Evolutionary conservation across 441 rosid species (phyloP).

Genomic region (Arabidopsis lyrata): DNA sequence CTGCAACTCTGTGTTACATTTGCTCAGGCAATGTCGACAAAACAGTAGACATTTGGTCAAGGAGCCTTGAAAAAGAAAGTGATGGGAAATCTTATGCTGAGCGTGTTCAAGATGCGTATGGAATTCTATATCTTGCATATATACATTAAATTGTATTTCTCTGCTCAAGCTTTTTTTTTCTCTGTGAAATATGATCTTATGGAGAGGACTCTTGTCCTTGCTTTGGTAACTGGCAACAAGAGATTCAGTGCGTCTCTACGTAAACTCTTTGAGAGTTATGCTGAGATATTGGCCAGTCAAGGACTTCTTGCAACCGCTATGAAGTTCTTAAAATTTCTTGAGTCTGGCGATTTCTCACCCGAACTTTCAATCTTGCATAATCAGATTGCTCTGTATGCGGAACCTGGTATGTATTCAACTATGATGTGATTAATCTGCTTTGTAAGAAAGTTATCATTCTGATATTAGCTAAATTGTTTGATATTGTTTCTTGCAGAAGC

Average conservation of each 20-base stretch:
- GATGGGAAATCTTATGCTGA: constrained; percentile 82
- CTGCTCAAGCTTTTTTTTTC: constrained; percentile 19
- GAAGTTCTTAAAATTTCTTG: constrained; percentile 85
- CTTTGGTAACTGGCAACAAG: constrained; percentile 93
- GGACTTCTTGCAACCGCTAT: constrained; percentile 70
- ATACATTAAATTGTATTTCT: constrained; percentile 3
- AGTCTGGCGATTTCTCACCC: constrained; percentile 81
- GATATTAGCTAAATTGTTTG: not conserved
- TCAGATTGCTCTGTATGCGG: constrained; percentile 69
- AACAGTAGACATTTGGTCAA: constrained; percentile 97
- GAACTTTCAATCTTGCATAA: constrained; percentile 83
- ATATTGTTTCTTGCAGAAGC: not conserved
- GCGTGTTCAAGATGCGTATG: constrained; percentile 53
- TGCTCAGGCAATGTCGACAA: constrained; percentile 95
- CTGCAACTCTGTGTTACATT: constrained; percentile 92
- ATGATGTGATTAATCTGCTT: not conserved
- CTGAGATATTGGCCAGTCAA: constrained; percentile 95
- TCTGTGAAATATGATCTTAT: constrained; percentile 74
- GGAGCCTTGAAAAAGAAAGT: constrained; percentile 63
- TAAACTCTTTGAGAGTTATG: constrained; percentile 95
- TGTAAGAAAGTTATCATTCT: constrained; percentile 8
- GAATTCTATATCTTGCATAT: constrained; percentile 52
- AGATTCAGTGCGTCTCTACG: constrained; percentile 84
- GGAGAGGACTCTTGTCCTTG: constrained; percentile 98
- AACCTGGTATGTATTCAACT: constrained; percentile 54